Conservation (phyloP, 116 monocot species). For the Zostera marina region DNA sequence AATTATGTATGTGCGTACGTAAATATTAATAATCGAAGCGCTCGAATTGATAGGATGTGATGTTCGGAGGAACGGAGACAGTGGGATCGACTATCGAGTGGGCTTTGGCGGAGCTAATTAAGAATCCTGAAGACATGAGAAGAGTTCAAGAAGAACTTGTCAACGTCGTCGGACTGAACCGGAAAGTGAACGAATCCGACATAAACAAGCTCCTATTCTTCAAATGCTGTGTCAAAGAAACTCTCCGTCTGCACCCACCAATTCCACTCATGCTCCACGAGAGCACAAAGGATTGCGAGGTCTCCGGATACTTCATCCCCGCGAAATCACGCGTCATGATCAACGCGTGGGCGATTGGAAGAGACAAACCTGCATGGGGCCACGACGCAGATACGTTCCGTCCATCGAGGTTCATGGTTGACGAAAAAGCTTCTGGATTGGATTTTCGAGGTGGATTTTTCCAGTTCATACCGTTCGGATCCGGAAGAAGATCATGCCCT, state of each 20-base stretch:
- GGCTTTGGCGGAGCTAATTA: conserved; percentile 21
- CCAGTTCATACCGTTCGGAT: conserved; percentile 23
- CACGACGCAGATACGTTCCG: conserved; percentile 11
- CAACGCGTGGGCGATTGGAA: conserved; percentile 21
- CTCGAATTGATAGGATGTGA: conserved; percentile 9
- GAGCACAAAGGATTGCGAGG: conserved; percentile 11
- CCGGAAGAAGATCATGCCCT: conserved; percentile 16
- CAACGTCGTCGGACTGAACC: conserved; percentile 11
- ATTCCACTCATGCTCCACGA: conserved; percentile 26
- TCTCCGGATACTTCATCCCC: conserved; percentile 11
- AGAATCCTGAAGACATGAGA: conserved; percentile 6
- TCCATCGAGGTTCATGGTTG: conserved; percentile 11
- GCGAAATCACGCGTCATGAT: conserved; percentile 16
- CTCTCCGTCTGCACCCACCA: conserved; percentile 24
- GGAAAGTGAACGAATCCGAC: conserved; percentile 16
- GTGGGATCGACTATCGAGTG: conserved; percentile 22
- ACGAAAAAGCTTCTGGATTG: background rate
- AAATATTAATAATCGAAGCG: background rate
- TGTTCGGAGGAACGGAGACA: conserved; percentile 21
- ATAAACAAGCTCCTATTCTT: conserved; percentile 18
- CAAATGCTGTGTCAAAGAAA: conserved; percentile 22
- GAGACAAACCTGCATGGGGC: conserved; percentile 11
- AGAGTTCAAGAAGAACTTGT: conserved; percentile 3
- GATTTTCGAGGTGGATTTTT: conserved; percentile 15
- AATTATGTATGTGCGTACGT: background rate